Evolutionary conservation across 257 asterid genomes (phyloP), one percentile per base, ranked within the genome.

Genomic region (Solanum rostratum): DNA sequence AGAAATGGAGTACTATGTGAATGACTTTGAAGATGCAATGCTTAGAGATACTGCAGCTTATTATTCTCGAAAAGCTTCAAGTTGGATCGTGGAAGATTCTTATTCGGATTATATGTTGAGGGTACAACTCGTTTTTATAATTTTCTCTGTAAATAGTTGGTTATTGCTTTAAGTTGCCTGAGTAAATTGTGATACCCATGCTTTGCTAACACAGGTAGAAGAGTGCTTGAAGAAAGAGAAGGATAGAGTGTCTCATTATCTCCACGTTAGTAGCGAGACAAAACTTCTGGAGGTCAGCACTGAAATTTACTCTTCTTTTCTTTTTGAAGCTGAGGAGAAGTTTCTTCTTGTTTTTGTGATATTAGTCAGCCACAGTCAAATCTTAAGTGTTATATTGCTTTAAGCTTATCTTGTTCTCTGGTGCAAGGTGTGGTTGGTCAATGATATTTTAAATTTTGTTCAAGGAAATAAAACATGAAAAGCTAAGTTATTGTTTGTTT

Each of bases 91-190:
- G 53, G 85, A 91, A 46, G 90, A 91, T 86, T 90, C 97, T n/a
- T 93, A 90, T 85, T 91, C 94, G 10, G 90, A 88, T 53, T 93
- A 91, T 81, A 89, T 93, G 95, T 59, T 87, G 84, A 90, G 91
- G 91, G 95, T 85, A 83, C 83, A 54, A 33, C 46, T 80, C 80
- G 12, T 63, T n/a, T 70, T 22, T 54, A 29, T 33, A 30, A 10
- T n/a, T 45, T n/a, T 78, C 2, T 39, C 0, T 2, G 20, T 63
- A 63, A 63, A 24, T 63, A 15, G 10, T 66, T 66, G 15, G 19
- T 70, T 39, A 41, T 70, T n/a, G 60, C 54, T 62, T 12, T 49
- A 50, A 18, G 29, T 50, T 57, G 60, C 39, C n/a, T 3, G 13
- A 37, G 20, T 18, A 10, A 46, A 33, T 37, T 39, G 59, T 86